A percentile compares a stretch with the other conserved stretches of the same genome.
Evolutionary conservation across 1,284 basidiomycete genomes (phyloP).

Genomic region (Boletellus deceptivus): DNA sequence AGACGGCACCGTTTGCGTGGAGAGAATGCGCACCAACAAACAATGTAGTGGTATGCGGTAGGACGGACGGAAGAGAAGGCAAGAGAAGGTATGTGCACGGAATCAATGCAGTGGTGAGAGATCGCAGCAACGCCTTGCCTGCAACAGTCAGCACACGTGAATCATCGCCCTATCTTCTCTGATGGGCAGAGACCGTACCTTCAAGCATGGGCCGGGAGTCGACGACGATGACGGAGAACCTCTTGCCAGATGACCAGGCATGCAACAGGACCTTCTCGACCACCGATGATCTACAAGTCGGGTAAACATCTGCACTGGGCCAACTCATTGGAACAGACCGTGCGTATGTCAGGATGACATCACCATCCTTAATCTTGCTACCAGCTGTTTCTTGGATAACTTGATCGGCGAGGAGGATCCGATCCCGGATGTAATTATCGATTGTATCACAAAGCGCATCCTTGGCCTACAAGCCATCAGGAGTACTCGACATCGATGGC

Average conservation of each 20-base stretch:
- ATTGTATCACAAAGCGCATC: constrained; percentile 82
- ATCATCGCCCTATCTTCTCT: neutral
- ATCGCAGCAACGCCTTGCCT: constrained; percentile 81
- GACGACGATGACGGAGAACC: constrained; percentile 91
- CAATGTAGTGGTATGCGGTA: constrained; percentile 79
- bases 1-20: constrained; percentile 93
- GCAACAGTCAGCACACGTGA: constrained; percentile 7
- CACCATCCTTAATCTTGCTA: constrained; percentile 92
- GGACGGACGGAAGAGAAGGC: constrained; percentile 82
- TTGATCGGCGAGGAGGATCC: constrained; percentile 91
- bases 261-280: constrained; percentile 88
- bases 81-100: constrained; percentile 92
- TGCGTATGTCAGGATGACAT: constrained; percentile 92
- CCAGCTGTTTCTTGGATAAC: constrained; percentile 89
- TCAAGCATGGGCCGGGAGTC: constrained; percentile 93
- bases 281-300: constrained; percentile 73
- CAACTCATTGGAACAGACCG: constrained; percentile 47
- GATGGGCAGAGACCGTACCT: constrained; percentile 47
- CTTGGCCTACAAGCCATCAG: constrained; percentile 67
- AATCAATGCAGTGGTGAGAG: constrained; percentile 72
- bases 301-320: constrained; percentile 11
- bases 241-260: constrained; percentile 70
- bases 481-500: neutral
- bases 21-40: constrained; percentile 93
- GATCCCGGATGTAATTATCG: constrained; percentile 91